Base-by-base conservation (phyloP, 2,329 filamentous ascomycete genomes). In the Ramularia endophylla region DNA sequence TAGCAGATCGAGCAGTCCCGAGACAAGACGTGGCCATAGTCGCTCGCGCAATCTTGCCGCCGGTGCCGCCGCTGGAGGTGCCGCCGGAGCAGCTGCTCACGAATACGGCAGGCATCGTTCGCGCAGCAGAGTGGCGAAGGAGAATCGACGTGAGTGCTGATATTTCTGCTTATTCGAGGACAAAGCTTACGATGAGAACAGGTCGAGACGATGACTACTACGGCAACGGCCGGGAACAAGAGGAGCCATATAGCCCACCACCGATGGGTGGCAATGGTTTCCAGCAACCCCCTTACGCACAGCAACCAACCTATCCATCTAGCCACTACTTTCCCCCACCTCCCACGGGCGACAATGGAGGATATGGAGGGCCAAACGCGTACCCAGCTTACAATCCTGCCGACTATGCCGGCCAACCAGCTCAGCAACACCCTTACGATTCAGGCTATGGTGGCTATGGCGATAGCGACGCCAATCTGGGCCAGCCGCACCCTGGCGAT, bases 101-200 rank as follows among this genome's bases (percentile, higher is more conserved):
- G 74, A 80, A 54, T 70, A 74, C 52, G 68, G 71, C 17, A 75
- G 77, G 63, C 65, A 69, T 38, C 71, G 73, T 45, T 74, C 79
- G 51, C 71, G 72, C 37, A 78, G 74, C 62, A 73, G 72, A 54
- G 67, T 68, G 25, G 72, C 74, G 15, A 31, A 32, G 25, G 36
- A 48, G 29, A 35, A 27, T 36, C 40, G 39, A 42, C 44, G 50
- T 51, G 43, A 43, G 48, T 40, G 27, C 9, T 35, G n/a, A 3
- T 38, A 18, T 28, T 16, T 13, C 16, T 17, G 20, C 1, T 12
- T 15, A 22, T 29, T n/a, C 22, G 6, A 11, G 6, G 11, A 6
- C 22, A 25, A 25, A 11, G 11, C 38, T 41, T 30, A 43, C 19
- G 27, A 32, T 2, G 33, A 4, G 27, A 28, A 11, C 31, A 34